These are phyloP conservation scores for Dillenia suffruticosa DNA, from an alignment of 164 flowering plant genomes.

Conservation along the genomic window DNA sequence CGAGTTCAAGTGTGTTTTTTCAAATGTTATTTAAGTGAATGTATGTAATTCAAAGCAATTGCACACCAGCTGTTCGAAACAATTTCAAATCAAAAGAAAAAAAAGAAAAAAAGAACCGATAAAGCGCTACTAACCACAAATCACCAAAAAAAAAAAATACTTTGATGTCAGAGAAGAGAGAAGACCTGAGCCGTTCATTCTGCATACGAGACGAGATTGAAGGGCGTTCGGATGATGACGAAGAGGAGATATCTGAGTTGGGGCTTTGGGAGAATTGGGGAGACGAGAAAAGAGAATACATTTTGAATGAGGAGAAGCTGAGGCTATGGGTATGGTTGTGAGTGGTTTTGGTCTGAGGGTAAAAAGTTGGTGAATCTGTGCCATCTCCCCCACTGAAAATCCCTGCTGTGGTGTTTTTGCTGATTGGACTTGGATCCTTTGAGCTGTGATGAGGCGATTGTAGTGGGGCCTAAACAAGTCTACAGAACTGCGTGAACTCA, in stretches of 20 bases:
- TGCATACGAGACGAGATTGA: constrained; percentile 30
- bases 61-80: background rate
- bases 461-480: no score
- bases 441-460: no score
- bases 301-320: background rate
- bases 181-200: constrained; percentile 38
- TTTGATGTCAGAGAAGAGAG: background rate
- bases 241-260: background rate
- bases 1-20: background rate
- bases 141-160: constrained; percentile 15
- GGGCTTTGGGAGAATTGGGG: background rate
- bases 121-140: background rate
- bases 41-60: background rate
- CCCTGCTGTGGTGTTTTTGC: no score
- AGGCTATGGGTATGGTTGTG: no score
- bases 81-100: background rate
- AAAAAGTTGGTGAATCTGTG: no score
- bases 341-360: no score
- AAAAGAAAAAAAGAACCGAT: background rate
- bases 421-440: no score
- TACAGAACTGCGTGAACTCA: no score
- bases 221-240: background rate
- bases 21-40: background rate
- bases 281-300: constrained; percentile 1
- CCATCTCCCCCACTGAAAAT: no score